Base-by-base conservation (phyloP, 2,329 filamentous ascomycete genomes). In the Paradendryphiella salina region DNA sequence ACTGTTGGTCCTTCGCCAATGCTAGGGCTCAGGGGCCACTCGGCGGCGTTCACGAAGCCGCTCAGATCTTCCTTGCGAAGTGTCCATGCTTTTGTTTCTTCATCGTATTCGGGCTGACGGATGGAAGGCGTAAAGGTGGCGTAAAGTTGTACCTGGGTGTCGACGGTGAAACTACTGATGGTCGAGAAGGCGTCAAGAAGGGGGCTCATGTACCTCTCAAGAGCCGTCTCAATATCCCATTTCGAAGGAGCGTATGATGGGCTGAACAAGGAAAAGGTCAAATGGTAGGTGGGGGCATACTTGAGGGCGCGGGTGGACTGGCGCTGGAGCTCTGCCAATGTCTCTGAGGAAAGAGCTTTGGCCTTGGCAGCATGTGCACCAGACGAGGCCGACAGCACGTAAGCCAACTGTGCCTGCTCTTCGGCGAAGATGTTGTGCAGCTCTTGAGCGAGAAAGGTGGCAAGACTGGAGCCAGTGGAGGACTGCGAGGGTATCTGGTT, bases 121-220 rank as follows among this genome's bases (percentile, higher is more conserved):
- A 86, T 80, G 1, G 83, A 85, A 0, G 84, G 83, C 1, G 85
- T 83, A 55, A 86, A 83, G 2, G 78, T 78, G 5, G 94, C 93
- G 69, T 96, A 96, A 0, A 97, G 82, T 74, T 99, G 94, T 2
- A 99, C 89, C 74, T 99, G 94, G 0, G 91, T 96, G 69, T 97
- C 92, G 41, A 97, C 87, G 11, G 92, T 96, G 67, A 99, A 97
- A 71, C 95, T 93, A 77, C 92, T 94, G 59, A 96, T 95, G 0
- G 87, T 81, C 0, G 85, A 83, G 21, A 97, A 82, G 20, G 90
- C 85, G 35, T 89, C 81, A 0, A 99, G 80, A 38, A 97, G 80
- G 0, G 94, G 93, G 45, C 83, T 79, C 72, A 99, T 85, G 72
- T 96, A 93, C 59, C 89, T 82, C 18, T 86, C 81, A 8, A 97